phyloP scores from a whole-genome alignment of 148 eudicot species.

The Fagopyrum esculentum region DNA sequence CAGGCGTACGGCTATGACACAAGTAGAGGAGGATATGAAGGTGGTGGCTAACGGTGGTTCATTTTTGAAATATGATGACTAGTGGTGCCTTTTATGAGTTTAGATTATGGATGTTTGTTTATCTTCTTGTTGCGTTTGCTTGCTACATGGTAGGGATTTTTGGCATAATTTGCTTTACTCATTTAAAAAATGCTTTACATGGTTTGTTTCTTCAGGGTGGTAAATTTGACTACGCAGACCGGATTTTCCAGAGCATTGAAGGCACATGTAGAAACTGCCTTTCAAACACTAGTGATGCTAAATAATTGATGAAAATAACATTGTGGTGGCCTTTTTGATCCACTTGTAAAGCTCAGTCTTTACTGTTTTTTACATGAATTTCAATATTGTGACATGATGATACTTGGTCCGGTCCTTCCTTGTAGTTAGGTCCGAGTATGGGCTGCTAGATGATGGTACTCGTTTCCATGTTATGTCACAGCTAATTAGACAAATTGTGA shows the following conservation, averaged over 20 bases:
- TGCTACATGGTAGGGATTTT: background rate
- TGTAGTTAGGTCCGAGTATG: conserved; percentile 72
- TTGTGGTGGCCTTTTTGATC: background rate
- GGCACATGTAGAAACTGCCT: conserved; percentile 85
- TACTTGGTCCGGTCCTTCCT: conserved; percentile 66
- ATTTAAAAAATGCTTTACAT: background rate
- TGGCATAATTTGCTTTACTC: background rate
- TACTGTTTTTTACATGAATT: background rate
- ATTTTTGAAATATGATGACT: no score
- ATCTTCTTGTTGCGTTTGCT: no score
- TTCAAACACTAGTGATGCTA: conserved; percentile 95
- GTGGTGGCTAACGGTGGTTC: no score
- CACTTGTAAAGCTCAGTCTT: background rate
- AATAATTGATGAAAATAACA: conserved; percentile 42
- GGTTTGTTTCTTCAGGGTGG: conserved; percentile 62
- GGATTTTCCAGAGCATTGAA: conserved; percentile 92
- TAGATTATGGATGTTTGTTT: no score
- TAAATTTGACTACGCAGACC: conserved; percentile 98
- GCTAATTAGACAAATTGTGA: conserved; percentile 85
- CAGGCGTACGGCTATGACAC: no score
- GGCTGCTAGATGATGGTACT: conserved; percentile 43
- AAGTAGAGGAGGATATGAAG: no score
- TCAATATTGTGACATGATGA: conserved; percentile 6
- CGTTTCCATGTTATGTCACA: conserved; percentile 60
- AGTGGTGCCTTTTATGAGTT: no score